Conservation (phyloP, 139 green algal species). For the Haematococcus sp. region DNA sequence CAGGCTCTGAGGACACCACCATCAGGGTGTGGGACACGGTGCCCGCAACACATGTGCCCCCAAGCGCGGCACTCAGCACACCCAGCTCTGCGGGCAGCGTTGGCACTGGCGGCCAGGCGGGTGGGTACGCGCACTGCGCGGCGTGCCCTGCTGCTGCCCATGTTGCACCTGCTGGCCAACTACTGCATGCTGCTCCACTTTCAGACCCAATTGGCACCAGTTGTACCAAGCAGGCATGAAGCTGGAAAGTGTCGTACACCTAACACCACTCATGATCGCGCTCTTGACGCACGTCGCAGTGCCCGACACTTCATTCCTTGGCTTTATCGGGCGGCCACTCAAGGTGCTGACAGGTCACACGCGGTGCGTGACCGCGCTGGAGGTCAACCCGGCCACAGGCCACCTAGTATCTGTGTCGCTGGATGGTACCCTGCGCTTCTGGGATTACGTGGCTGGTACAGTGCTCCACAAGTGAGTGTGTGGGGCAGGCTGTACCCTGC, state of each 20-base stretch:
- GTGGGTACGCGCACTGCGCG: neutral
- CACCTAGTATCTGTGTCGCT: conserved; percentile 50
- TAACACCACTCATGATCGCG: too few relatives aligned
- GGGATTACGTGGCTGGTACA: conserved; percentile 53
- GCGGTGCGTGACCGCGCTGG: conserved; percentile 48
- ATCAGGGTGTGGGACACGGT: conserved; percentile 61
- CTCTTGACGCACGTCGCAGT: neutral
- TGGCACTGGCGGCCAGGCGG: neutral
- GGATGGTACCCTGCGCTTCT: conserved; percentile 59
- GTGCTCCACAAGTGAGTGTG: conserved; percentile 39
- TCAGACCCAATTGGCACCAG: too few relatives aligned
- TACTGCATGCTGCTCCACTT: neutral
- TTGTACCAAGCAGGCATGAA: too few relatives aligned
- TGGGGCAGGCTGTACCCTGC: too few relatives aligned
- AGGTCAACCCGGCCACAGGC: conserved; percentile 36
- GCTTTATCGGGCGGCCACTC: conserved; percentile 35
- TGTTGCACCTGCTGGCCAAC: neutral
- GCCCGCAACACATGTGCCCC: conserved; percentile 6
- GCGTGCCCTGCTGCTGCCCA: neutral
- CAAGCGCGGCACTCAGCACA: neutral
- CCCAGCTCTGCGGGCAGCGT: neutral
- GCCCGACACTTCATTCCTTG: neutral
- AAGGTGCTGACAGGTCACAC: conserved; percentile 49
- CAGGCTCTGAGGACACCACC: conserved; percentile 46
- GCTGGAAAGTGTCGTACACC: too few relatives aligned